Base-by-base conservation (phyloP, 768 basidiomycete genomes). In the Termitomyces bulborhizus region DNA sequence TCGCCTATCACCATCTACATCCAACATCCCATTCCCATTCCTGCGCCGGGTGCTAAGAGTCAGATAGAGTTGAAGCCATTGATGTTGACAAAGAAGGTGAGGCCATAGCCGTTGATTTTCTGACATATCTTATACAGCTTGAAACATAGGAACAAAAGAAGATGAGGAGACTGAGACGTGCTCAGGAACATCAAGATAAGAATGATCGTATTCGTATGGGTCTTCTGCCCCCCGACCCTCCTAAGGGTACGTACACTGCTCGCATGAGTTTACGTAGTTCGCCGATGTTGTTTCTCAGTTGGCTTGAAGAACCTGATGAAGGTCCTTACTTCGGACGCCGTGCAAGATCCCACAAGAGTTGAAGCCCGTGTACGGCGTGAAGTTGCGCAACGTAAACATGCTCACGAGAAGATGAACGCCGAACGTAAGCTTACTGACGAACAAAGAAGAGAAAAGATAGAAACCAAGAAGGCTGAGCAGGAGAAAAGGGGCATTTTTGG, bases 1-100 rank as follows among this genome's bases (percentile, higher is more conserved):
- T 89, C 90, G 3, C 89, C 91, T 0, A 87, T 98, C 56, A 91
- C 89, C 16, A 79, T 90, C 39, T 94, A 95, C 63, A 84, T 98
- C 48, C 97, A 98, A 68, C 96, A 98, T 67, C 97, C 97, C 12
- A 98, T 99, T 57, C 92, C 92, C 9, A 94, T 99, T 54, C 93
- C 93, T 46, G 90, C 89, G 3, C 92, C 92, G 11, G 84, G 82
- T 18, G 94, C 96, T 59, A 93, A 93, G 74, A 86, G 83, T 66
- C 84, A 87, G 65, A 76, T 79, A 4, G 78, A 76, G n/a, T 67
- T 90, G 53, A 92, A 95, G 65, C 88, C 93, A 2, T 71, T 98
- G 61, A 97, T 91, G 81, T 70, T 99, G 57, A 99, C 96, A 3
- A 90, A 87, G 72, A 98, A 91, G 83, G 91, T 83, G 53, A 26